Base-by-base conservation (phyloP, 139 green algal genomes). In the Chlamydomonas incerta region DNA sequence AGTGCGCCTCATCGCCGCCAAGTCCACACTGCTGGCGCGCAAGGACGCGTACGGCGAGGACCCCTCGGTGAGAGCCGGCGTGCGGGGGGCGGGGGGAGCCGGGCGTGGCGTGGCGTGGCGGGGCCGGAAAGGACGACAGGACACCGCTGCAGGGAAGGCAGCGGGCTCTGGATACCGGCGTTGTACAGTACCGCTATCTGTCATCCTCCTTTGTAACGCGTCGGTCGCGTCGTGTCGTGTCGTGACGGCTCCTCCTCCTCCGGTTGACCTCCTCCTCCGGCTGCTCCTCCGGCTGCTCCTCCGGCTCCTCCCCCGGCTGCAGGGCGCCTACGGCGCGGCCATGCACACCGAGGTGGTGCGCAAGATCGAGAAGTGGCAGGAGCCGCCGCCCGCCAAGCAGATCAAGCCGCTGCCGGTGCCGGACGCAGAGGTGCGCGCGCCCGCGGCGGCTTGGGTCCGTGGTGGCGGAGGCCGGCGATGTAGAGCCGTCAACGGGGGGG, bases 341-440 rank as follows among this genome's bases (percentile, higher is more conserved):
- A 96, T 96, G 93, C 82, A 88, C 41, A 95, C 95, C 8, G 95
- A 97, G 47, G 97, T 99, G 67, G 17, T 90, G 34, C 89, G 91
- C 37, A 99, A 99, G 87, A 97, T 99, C n/a, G 96, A 98, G 18
- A 99, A 99, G 93, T 99, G 95, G 97, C 97, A 99, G 92, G 97
- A 99, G 92, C 96, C 96, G 50, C 95, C 97, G 34, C 98, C 97
- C 18, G 96, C 96, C 37, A 98, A 98, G 90, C 94, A 90, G 1
- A 73, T 91, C 63, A 98, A 99, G 91, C 96, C 98, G 46, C 92
- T 99, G 88, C 94, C 95, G 0, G 82, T 93, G 21, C 97, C 97
- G 0, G 98, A 99, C 79, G 92, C 92, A 15, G 95, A 97, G 86
- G 67, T 88, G 17, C 2, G 60, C 60, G 18, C 2, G 55, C 8